Evolutionary conservation across 2,329 filamentous ascomycete species (phyloP), one percentile per base, ranked within the genome.

Genomic region (Aspergillus sojae): DNA sequence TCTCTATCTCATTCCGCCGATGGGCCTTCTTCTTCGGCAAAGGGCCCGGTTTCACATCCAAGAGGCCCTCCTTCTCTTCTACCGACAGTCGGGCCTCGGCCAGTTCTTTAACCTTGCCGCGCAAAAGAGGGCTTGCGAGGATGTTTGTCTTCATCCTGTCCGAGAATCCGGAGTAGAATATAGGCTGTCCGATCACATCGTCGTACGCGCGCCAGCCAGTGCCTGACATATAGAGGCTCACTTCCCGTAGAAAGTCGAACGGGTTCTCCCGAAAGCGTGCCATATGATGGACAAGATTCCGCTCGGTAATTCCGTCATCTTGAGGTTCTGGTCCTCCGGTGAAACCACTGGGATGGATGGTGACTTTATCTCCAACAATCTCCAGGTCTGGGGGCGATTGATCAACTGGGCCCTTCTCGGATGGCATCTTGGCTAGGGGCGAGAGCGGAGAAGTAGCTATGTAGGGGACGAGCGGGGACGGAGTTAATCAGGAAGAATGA

Each of bases 151-250:
- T 96, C 87, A 99, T 97, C 63, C 93, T 89, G 67, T 97, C 94
- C 32, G 89, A 90, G 80, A 97, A 99, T 30, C 95, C 95, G 0
- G 89, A 81, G 78, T 97, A 99, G 81, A 94, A 98, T 67, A 97
- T 90, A 11, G 93, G 93, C 76, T 97, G 94, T 26, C 95, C 95
- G 71, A 98, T 90, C 66, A 94, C 86, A 66, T 91, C 83, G 74
- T 98, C 93, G 81, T 99, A 99, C 64, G 92, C 92, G 65, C 95
- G 91, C 95, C 95, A 99, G 76, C 94, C 94, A 57, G 91, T 91
- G 60, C 95, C 95, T 14, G 93, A 94, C 67, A 98, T 91, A 79
- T 98, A 94, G 39, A 97, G 85, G 54, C 92, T 95, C 39, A 99
- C 90, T 82, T 99, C 95, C 69, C 93, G 92, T 34, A 98, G 87